Base-by-base conservation (phyloP, 345 rosid species). In the Gossypium anomalum region DNA sequence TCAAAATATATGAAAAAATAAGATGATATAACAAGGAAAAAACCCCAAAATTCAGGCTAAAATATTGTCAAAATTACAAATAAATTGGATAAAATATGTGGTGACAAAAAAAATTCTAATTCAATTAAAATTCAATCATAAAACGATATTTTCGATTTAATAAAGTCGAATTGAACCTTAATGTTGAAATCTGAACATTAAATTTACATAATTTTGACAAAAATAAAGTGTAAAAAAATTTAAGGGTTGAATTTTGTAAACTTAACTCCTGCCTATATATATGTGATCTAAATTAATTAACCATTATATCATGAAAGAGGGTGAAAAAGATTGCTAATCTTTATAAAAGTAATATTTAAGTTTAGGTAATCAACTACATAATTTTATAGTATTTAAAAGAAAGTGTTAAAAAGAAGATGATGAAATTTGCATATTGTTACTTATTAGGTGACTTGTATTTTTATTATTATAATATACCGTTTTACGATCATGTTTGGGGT, bases 391-490 rank as follows among this genome's bases (percentile, higher is more conserved):
- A 60, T 27, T 60, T 60, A 0, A 25, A 60, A 60, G 41, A 25
- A 60, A 27, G 65, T 14, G n/a, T 27, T 41, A 60, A 60, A 60
- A 29, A 59, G 64, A 59, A 4, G 65, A 14, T 14, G 65, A 14
- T 60, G 41, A 59, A 59, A 25, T 1, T 4, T 34, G 41, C 38
- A 25, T 59, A 2, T 45, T 0, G 3, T 45, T 9, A 3, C 2
- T 10, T 12, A 16, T 2, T 51, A 14, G 55, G 4, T 15, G 0
- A 0, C 16, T 51, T 14, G 4, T 51, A 1, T 9, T 9, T 29
- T 29, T 3, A 0, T 29, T 29, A 3, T 0, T 0, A 45, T 45
- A 45, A 9, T 45, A 45, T 45, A 0, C 0, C 0, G 7, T 34
- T 34, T 0, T 34, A 34, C 0, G 41, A 4, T 34, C 0, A 34